A percentile compares a stretch with the other conserved stretches of the same genome.
Evolutionary conservation across 257 asterid species (phyloP).

Genomic region (Capsicum rhomboideum): DNA sequence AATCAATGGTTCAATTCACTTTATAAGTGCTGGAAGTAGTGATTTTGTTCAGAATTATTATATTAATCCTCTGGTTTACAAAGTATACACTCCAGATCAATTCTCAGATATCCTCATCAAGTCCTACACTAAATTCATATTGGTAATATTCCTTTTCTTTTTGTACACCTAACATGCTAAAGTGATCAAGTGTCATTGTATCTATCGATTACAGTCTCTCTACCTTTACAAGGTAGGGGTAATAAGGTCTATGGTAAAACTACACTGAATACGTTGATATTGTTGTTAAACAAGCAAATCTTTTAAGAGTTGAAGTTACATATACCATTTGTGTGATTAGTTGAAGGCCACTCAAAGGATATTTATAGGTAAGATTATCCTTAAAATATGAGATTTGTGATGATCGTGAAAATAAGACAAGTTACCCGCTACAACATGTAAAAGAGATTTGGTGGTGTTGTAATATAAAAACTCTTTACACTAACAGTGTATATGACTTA

Average conservation of each 20-base stretch:
- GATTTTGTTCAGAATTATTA: slow-evolving; percentile 85
- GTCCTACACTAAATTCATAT: slow-evolving; percentile 43
- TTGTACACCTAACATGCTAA: too few relatives aligned
- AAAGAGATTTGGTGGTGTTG: neutral
- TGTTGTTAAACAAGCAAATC: neutral
- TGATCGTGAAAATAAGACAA: neutral
- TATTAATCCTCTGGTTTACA: slow-evolving; percentile 56
- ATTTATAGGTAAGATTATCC: neutral
- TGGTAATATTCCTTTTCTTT: slow-evolving; percentile 22
- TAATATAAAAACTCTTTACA: neutral
- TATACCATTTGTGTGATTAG: neutral
- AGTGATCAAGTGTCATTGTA: neutral
- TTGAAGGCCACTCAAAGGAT: neutral
- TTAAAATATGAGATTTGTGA: neutral
- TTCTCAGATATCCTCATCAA: slow-evolving; percentile 63
- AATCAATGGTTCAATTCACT: slow-evolving; percentile 59
- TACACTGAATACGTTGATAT: too few relatives aligned
- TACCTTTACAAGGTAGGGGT: neutral
- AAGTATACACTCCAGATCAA: slow-evolving; percentile 59
- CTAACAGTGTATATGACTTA: neutral
- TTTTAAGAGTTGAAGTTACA: neutral
- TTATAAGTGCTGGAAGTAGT: slow-evolving; percentile 74
- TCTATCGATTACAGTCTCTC: neutral
- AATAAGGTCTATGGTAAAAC: too few relatives aligned
- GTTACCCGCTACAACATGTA: neutral